These are phyloP conservation scores for Agapanthus africanus DNA, from an alignment of 106 monocot genomes.

Conservation along the genomic window DNA sequence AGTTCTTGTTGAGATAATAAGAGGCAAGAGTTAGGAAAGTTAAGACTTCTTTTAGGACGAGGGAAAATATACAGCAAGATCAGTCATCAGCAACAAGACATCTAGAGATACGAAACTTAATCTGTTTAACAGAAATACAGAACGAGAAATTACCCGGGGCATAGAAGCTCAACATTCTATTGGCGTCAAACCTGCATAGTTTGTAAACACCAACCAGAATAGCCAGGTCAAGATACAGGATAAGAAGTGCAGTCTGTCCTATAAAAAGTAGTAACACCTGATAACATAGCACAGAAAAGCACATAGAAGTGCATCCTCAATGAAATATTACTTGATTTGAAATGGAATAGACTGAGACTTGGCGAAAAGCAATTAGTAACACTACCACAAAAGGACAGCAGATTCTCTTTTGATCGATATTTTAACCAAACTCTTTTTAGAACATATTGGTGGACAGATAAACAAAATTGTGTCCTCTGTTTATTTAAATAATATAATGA, in stretches of 20 bases:
- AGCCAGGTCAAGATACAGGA: neutral
- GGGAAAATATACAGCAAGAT: neutral
- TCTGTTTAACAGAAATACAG: slow-evolving; percentile 4
- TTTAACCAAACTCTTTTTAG: neutral
- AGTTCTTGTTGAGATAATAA: neutral
- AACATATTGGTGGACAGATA: too few species aligned
- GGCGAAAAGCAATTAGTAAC: slow-evolving; percentile 1
- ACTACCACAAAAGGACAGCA: neutral
- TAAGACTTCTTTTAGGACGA: neutral
- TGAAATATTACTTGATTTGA: neutral
- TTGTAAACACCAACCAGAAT: neutral
- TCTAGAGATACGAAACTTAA: neutral
- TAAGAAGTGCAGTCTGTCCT: neutral
- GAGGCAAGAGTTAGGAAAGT: neutral
- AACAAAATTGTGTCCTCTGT: too few species aligned
- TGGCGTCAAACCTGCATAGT: slow-evolving; percentile 17
- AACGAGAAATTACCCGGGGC: slow-evolving; percentile 17
- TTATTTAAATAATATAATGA: too few species aligned
- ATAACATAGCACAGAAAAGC: too few species aligned
- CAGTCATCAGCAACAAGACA: neutral
- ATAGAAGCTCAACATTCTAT: slow-evolving; percentile 30
- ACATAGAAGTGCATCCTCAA: neutral
- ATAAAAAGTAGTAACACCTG: too few species aligned
- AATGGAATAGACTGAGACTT: neutral
- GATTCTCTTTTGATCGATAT: neutral